A percentile compares a stretch with the other conserved stretches of the same genome.
phyloP scores from a whole-genome alignment of 2,329 filamentous ascomycete genomes.

The Aureobasidium sp. region DNA sequence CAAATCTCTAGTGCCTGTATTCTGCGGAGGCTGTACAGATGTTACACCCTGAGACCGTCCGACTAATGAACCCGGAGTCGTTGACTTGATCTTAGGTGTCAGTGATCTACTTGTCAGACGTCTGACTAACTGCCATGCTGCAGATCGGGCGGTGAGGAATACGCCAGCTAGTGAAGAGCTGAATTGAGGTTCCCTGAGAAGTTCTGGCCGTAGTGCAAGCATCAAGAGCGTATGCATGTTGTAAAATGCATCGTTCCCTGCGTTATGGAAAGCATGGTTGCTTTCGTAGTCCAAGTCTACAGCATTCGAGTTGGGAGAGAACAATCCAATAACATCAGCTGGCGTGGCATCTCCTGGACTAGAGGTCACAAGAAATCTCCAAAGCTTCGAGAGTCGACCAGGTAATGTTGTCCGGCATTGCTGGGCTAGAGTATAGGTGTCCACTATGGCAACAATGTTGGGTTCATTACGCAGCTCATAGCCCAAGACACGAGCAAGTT shows the following conservation, averaged over 20 bases:
- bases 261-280: slow-evolving; percentile 34
- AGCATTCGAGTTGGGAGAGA: not conserved
- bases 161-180: not conserved
- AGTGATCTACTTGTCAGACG: not conserved
- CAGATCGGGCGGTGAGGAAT: not conserved
- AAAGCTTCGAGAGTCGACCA: not conserved
- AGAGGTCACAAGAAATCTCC: not conserved
- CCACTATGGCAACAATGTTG: not conserved
- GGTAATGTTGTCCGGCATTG: not conserved
- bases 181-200: not conserved
- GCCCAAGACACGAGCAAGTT: not conserved
- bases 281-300: not conserved
- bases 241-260: slow-evolving; percentile 29
- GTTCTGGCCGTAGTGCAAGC: slow-evolving; percentile 19
- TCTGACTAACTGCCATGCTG: not conserved
- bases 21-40: not conserved
- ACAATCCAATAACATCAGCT: not conserved
- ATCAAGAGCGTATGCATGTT: slow-evolving; percentile 24
- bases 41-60: not conserved
- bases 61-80: not conserved
- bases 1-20: not conserved
- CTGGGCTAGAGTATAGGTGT: slow-evolving; percentile 1
- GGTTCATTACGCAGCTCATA: not conserved
- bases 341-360: not conserved
- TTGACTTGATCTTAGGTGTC: not conserved